Evolutionary conservation across 2,329 filamentous ascomycete genomes (phyloP).

Genomic region (Fusarium staphyleae): DNA sequence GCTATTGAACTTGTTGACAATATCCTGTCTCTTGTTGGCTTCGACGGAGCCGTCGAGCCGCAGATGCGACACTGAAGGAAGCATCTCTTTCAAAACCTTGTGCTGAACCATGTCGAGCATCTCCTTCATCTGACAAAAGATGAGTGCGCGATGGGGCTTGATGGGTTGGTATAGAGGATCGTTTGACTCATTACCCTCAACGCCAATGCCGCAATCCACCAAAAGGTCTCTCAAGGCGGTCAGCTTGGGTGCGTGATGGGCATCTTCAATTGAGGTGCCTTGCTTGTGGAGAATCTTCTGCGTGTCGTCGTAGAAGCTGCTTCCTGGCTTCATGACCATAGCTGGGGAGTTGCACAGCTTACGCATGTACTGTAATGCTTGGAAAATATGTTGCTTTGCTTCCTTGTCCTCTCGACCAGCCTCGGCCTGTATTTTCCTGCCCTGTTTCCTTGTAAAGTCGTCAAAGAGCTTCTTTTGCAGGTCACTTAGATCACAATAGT

Average conservation of each 20-base stretch:
- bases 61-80: constrained; percentile 92
- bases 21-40: constrained; percentile 91
- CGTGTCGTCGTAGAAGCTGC: constrained; percentile 88
- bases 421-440: constrained; percentile 84
- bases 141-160: constrained; percentile 91
- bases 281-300: constrained; percentile 80
- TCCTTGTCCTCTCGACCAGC: constrained; percentile 87
- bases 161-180: constrained; percentile 78
- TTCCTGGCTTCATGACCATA: constrained; percentile 92
- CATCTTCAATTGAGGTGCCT: constrained; percentile 83
- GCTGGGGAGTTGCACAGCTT: constrained; percentile 98
- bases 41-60: constrained; percentile 95
- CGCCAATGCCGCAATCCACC: constrained; percentile 97
- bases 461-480: constrained; percentile 95
- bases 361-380: constrained; percentile 98
- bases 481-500: constrained; percentile 97
- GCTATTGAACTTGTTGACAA: constrained; percentile 98
- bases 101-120: constrained; percentile 99
- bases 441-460: constrained; percentile 93
- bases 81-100: constrained; percentile 85
- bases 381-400: constrained; percentile 98
- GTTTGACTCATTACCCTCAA: constrained; percentile 67
- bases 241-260: constrained; percentile 89
- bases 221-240: constrained; percentile 87
- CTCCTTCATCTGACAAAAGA: constrained; percentile 99